Evolutionary conservation across 2,329 filamentous ascomycete genomes (phyloP).

Genomic region (Blumeria hordei): DNA sequence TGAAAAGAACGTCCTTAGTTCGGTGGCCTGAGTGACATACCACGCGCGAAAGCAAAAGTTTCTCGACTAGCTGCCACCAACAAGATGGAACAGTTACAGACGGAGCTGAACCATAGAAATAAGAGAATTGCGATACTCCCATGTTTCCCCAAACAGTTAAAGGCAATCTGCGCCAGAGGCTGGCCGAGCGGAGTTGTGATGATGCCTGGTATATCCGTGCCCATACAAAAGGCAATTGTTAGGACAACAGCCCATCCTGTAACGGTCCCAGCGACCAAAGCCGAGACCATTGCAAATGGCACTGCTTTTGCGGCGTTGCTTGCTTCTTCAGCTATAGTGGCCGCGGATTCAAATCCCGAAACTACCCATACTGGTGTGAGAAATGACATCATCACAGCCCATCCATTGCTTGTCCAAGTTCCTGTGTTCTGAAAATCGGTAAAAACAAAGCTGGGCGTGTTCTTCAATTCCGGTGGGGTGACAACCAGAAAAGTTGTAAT

Average conservation of each 20-base stretch:
- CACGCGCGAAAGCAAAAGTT: conserved; percentile 37
- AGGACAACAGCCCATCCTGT: conserved; percentile 33
- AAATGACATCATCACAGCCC: conserved; percentile 35
- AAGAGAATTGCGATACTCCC: conserved; percentile 34
- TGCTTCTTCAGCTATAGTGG: conserved; percentile 36
- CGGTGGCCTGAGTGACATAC: not conserved
- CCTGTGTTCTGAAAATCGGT: conserved; percentile 30
- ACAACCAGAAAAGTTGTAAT: conserved; percentile 32
- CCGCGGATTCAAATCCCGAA: conserved; percentile 30
- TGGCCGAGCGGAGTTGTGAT: conserved; percentile 28
- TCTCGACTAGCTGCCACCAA: conserved; percentile 31
- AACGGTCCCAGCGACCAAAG: conserved; percentile 28
- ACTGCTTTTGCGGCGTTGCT: conserved; percentile 33
- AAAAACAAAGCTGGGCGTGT: conserved; percentile 27
- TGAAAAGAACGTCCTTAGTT: not conserved
- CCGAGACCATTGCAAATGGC: conserved; percentile 33
- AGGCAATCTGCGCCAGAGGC: conserved; percentile 31
- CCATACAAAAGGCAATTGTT: conserved; percentile 32
- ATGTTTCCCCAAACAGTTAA: conserved; percentile 31
- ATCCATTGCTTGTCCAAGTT: conserved; percentile 27
- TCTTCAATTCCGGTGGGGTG: conserved; percentile 12
- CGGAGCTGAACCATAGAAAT: conserved; percentile 18
- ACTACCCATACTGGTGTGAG: conserved; percentile 38
- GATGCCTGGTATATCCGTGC: conserved; percentile 24
- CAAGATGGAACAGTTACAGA: conserved; percentile 19